Conservation (phyloP, 441 rosid species). For the Adansonia grandidieri region DNA sequence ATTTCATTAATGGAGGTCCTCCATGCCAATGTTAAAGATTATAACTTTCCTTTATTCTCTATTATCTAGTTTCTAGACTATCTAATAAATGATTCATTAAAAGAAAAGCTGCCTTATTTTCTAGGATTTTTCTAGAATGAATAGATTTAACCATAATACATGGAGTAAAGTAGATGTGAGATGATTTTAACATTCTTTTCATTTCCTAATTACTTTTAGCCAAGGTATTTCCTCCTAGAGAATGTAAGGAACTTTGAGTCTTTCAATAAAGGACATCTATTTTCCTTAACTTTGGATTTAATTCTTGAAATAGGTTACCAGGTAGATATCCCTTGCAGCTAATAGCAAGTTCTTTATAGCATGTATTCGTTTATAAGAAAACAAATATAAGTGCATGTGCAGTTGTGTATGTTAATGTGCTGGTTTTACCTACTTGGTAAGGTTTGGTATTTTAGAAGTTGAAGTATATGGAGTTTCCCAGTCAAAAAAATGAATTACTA, state of each 20-base stretch:
- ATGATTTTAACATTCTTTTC: conserved; percentile 91
- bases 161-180: conserved; percentile 89
- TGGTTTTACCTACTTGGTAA: conserved; percentile 39
- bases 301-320: conserved; percentile 97
- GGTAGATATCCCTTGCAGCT: conserved; percentile 45
- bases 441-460: conserved; percentile 92
- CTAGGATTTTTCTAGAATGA: conserved; percentile 96
- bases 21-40: conserved; percentile 68
- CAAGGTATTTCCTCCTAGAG: conserved; percentile 86
- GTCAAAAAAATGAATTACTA: conserved; percentile 53
- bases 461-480: conserved; percentile 90
- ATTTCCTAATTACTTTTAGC: conserved; percentile 85
- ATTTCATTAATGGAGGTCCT: conserved; percentile 95
- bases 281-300: conserved; percentile 77
- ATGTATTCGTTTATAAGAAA: background rate
- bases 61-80: background rate
- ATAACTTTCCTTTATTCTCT: background rate
- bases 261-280: conserved; percentile 82
- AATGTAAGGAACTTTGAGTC: conserved; percentile 87
- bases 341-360: background rate
- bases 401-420: background rate
- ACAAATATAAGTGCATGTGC: background rate
- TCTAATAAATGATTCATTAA: conserved; percentile 8
- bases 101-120: conserved; percentile 23
- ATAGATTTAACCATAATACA: conserved; percentile 70